phyloP scores from a whole-genome alignment of 495 filamentous ascomycete species.

The Penicillium alfredii region DNA sequence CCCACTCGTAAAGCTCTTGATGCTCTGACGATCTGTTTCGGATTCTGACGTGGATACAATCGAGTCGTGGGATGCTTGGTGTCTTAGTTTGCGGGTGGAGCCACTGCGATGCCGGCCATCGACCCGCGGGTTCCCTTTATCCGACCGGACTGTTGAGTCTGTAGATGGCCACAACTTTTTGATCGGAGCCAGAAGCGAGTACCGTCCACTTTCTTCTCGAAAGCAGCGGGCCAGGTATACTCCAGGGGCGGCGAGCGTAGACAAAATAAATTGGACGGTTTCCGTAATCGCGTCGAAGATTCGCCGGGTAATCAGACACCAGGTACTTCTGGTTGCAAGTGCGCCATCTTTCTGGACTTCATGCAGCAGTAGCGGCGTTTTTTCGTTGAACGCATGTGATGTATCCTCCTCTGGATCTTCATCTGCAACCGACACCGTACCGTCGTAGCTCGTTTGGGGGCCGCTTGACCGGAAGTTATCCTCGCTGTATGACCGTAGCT shows the following conservation, averaged over 20 bases:
- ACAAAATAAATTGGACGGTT: slow-evolving; percentile 68
- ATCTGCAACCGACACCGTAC: slow-evolving; percentile 21
- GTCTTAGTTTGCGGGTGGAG: slow-evolving; percentile 35
- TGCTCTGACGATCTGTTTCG: slow-evolving; percentile 33
- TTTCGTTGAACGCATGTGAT: slow-evolving; percentile 50
- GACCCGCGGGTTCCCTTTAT: slow-evolving; percentile 24
- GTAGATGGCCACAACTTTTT: slow-evolving; percentile 49
- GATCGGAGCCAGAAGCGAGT: slow-evolving; percentile 62
- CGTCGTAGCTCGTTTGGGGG: slow-evolving; percentile 31
- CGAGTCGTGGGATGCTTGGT: slow-evolving; percentile 33
- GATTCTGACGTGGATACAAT: slow-evolving; percentile 45
- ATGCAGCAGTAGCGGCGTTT: slow-evolving; percentile 56
- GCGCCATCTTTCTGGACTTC: slow-evolving; percentile 42
- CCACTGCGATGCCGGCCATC: slow-evolving; percentile 27
- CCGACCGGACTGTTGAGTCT: slow-evolving; percentile 18
- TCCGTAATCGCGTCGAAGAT: slow-evolving; percentile 55
- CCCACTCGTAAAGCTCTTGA: slow-evolving; percentile 18
- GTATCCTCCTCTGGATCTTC: slow-evolving; percentile 28
- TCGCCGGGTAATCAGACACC: slow-evolving; percentile 36
- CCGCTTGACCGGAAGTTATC: slow-evolving; percentile 30
- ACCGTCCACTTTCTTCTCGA: slow-evolving; percentile 71
- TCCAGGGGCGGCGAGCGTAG: slow-evolving; percentile 69
- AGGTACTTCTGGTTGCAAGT: slow-evolving; percentile 50
- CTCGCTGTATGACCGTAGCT: slow-evolving; percentile 45
- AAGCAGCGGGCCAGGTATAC: slow-evolving; percentile 75